These are phyloP conservation scores for Uromyces viciae-fabae DNA, from an alignment of 1,284 basidiomycete species.

Conservation along the genomic window DNA sequence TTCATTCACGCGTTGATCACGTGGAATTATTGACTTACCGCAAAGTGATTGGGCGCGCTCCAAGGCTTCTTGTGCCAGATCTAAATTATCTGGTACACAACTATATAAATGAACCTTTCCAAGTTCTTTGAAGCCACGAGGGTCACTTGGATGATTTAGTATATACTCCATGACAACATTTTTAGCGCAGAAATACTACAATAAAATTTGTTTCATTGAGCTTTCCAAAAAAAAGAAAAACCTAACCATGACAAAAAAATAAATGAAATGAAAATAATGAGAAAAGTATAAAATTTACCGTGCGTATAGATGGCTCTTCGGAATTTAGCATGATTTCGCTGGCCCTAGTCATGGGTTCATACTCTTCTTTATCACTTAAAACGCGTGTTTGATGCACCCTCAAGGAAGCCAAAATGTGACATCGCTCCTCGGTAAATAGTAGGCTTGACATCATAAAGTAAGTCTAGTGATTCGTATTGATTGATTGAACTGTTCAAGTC, in stretches of 20 bases:
- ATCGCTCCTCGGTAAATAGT: slow-evolving; percentile 26
- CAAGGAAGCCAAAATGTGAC: slow-evolving; percentile 7
- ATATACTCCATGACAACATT: neutral
- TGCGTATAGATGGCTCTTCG: slow-evolving; percentile 38
- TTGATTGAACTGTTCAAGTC: too few species aligned
- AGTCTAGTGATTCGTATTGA: too few species aligned
- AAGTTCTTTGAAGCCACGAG: slow-evolving; percentile 29
- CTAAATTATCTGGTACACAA: slow-evolving; percentile 12
- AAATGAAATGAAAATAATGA: neutral
- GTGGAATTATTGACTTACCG: neutral
- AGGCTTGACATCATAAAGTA: slow-evolving; percentile 11
- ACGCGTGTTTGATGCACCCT: slow-evolving; percentile 6
- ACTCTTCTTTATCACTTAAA: slow-evolving; percentile 9
- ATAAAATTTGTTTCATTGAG: neutral
- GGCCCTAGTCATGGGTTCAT: slow-evolving; percentile 3
- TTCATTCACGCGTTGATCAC: neutral
- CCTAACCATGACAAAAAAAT: neutral
- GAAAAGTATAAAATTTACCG: neutral
- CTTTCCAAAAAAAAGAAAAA: neutral
- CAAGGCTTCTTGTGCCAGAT: slow-evolving; percentile 31
- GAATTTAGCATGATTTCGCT: slow-evolving; percentile 17
- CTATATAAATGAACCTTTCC: slow-evolving; percentile 32
- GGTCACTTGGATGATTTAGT: slow-evolving; percentile 13
- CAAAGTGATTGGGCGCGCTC: slow-evolving; percentile 3
- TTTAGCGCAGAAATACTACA: slow-evolving; percentile 22